Percentiles rank a stretch among this genome's conserved stretches.
These are phyloP conservation scores for Nakazawaea populi DNA, from an alignment of 805 yeast genomes.

Conservation along the genomic window DNA sequence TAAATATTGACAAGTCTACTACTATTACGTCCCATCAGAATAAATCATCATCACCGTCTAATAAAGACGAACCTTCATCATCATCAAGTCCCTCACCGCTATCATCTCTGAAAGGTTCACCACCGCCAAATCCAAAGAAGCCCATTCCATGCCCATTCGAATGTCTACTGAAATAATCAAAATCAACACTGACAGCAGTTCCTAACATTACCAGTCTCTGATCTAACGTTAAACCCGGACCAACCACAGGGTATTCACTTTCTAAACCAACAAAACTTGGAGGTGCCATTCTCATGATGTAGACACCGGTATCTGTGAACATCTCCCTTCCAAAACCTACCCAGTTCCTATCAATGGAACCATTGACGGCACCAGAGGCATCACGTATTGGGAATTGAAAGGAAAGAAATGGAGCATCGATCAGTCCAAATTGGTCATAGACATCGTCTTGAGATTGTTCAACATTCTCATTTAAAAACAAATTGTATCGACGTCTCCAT, in stretches of 20 bases:
- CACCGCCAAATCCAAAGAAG: constrained; percentile 19
- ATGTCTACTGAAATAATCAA: constrained; percentile 95
- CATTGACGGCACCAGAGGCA: constrained; percentile 53
- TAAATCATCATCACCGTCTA: background rate
- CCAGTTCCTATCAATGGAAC: constrained; percentile 87
- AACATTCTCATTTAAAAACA: constrained; percentile 42
- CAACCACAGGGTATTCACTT: constrained; percentile 41
- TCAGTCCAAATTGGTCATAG: constrained; percentile 75
- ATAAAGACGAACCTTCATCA: no score
- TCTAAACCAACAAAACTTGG: constrained; percentile 56
- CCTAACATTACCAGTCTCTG: constrained; percentile 84
- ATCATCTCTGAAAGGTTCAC: background rate
- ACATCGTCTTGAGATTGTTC: constrained; percentile 21
- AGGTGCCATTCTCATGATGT: constrained; percentile 79
- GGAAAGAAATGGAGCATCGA: constrained; percentile 82
- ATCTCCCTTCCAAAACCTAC: constrained; percentile 91
- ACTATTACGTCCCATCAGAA: background rate
- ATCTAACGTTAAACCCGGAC: constrained; percentile 52
- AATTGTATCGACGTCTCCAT: constrained; percentile 85
- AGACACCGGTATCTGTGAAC: constrained; percentile 93
- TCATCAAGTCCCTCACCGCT: background rate
- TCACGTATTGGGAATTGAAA: constrained; percentile 79
- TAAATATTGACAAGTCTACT: background rate
- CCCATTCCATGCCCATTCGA: constrained; percentile 54
- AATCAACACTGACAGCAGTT: constrained; percentile 87